Conservation (phyloP, 2,329 filamentous ascomycete genomes). For the Aspergillus pseudoviridinutans region DNA sequence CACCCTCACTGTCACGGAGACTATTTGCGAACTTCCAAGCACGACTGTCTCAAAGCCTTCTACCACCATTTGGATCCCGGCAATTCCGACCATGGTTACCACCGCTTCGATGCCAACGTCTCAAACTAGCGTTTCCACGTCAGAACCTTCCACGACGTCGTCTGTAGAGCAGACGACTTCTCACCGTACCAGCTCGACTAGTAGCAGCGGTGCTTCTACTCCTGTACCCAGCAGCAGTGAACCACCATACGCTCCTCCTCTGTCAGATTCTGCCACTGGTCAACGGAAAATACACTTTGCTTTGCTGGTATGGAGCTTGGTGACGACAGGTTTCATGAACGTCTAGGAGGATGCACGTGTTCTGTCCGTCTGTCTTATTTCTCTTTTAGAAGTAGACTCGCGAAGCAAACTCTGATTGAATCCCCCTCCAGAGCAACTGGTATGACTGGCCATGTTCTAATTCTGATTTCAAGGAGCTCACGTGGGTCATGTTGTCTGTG, state of each 20-base stretch:
- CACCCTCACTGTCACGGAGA: slow-evolving; percentile 23
- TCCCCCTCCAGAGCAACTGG: slow-evolving; percentile 2
- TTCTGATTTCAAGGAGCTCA: slow-evolving; percentile 1
- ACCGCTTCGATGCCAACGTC: background rate
- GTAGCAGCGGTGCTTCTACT: background rate
- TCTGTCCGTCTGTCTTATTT: background rate
- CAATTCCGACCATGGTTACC: background rate
- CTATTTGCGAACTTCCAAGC: slow-evolving; percentile 10
- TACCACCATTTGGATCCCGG: background rate
- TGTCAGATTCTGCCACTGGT: slow-evolving; percentile 15
- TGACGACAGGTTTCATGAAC: slow-evolving; percentile 2
- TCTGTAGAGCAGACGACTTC: background rate
- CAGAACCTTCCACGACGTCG: background rate
- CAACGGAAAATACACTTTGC: background rate
- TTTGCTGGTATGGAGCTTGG: slow-evolving; percentile 4
- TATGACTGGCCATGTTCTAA: slow-evolving; percentile 4
- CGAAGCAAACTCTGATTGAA: background rate
- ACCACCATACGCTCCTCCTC: slow-evolving; percentile 9
- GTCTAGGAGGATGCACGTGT: background rate
- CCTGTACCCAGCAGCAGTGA: slow-evolving; percentile 4
- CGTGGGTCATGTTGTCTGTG: slow-evolving; percentile 1
- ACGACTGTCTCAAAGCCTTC: background rate
- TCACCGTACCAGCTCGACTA: background rate
- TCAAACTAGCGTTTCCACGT: background rate
- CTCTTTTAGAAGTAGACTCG: background rate